Evolutionary conservation across 2,329 filamentous ascomycete genomes (phyloP), one percentile per base, ranked within the genome.

Genomic region (Penicillium sp.): DNA sequence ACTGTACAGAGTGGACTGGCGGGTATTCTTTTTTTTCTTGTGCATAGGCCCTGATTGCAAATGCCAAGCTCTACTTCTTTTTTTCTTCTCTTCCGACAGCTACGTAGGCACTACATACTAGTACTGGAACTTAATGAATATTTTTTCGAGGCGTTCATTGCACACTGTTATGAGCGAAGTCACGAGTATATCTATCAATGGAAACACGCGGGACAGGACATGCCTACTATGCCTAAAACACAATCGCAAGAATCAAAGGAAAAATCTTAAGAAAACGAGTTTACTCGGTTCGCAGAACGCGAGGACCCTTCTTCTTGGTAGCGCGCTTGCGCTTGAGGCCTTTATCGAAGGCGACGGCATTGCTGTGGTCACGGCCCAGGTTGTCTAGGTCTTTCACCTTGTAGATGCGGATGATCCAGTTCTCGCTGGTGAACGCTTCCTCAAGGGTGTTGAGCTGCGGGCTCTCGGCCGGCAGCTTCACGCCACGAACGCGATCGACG

Each of bases 381-480:
- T 97, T 97, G 78, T 99, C 94, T 54, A 96, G 85, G 66, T 96
- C 92, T 80, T 99, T 99, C 77, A 99, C 94, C 82, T 99, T 99
- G 83, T 96, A 99, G 69, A 99, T 96, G 60, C 94, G 85, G 71
- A 99, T 97, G 74, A 99, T 99, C 94, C 94, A 99, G 82, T 99
- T 99, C 81, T 99, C 94, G 68, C 90, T 96, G 50, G 95, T 99
- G 74, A 95, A 99, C 9, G 94, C 94, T 77, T 99, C 94, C 72
- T 99, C 94, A 43, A 99, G 76, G 4, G 88, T 94, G 74, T 88
- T 90, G 53, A 99, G 86, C 56, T 88, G 83, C 8, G 94, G 94
- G 1, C 90, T 87, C 62, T 91, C 82, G 12, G 90, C 85, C n/a
- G 94, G 95, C 47, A 97, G 78, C 55, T 83, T 84, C 34, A 84